A percentile compares a stretch with the other conserved stretches of the same genome.
Conservation (phyloP, 805 yeast species). For the Monosporozyma yasuniensis region DNA sequence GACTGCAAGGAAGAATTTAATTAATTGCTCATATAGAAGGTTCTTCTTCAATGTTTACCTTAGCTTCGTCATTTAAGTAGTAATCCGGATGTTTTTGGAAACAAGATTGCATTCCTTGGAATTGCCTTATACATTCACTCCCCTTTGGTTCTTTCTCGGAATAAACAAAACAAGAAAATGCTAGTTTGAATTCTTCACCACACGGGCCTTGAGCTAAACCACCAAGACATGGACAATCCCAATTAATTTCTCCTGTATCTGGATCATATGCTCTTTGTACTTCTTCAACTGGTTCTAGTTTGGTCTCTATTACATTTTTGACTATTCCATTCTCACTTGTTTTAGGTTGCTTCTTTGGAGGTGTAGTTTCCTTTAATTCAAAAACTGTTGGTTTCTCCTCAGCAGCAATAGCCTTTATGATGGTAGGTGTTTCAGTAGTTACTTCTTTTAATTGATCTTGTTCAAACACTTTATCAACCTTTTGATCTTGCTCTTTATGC, state of each 20-base stretch:
- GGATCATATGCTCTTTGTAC: slow-evolving; percentile 74
- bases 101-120: slow-evolving; percentile 87
- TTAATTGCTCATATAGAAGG: neutral
- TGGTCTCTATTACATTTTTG: slow-evolving; percentile 9
- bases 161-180: slow-evolving; percentile 90
- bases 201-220: slow-evolving; percentile 99
- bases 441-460: neutral
- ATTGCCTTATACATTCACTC: slow-evolving; percentile 84
- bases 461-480: neutral
- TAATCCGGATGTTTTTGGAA: slow-evolving; percentile 88
- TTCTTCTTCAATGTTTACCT: neutral
- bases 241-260: slow-evolving; percentile 96
- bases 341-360: neutral
- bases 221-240: slow-evolving; percentile 99
- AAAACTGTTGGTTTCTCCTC: neutral
- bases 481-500: neutral
- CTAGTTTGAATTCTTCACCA: slow-evolving; percentile 90
- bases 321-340: neutral
- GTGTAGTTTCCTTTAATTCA: neutral
- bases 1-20: neutral
- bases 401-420: neutral
- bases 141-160: slow-evolving; percentile 96
- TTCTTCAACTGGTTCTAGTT: slow-evolving; percentile 31
- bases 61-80: slow-evolving; percentile 65
- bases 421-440: neutral